Evolutionary conservation across 2,329 filamentous ascomycete genomes (phyloP), one percentile per base, ranked within the genome.

Genomic region (Trichoderma oligosporum): DNA sequence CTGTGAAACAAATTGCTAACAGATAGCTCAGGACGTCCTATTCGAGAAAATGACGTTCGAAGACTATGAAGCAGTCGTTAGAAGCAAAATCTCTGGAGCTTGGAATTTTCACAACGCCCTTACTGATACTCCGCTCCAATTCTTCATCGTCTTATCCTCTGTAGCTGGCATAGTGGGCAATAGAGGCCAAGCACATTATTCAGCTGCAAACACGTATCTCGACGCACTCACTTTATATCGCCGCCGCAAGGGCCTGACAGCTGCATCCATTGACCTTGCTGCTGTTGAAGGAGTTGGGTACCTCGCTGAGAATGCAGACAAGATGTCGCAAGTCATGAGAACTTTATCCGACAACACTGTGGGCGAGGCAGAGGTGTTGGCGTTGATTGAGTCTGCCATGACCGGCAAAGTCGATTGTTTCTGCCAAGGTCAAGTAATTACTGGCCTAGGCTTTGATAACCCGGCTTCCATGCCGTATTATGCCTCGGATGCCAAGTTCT

Each of bases 121-220:
- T 2, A 60, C 67, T 20, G 64, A 67, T 29, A 62, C 67, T 0
- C 66, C 69, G 0, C 70, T 80, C 1, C 78, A 81, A 65, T 82
- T 83, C 69, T 83, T 83, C 66, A 69, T 80, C 22, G 72, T 76
- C 24, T 74, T 81, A n/a, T 83, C 81, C 0, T 79, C 78, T 3
- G 74, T 76, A 0, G 75, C 78, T 2, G 74, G 78, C n/a, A 71
- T 78, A 2, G 77, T 82, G 12, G 80, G 79, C 0, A 78, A 79
- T 65, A 71, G 72, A 44, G 77, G 76, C 0, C 80, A 83, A 60
- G 76, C 78, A 4, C 78, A 79, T 3, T 84, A 84, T 64, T 71
- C 75, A 2, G 76, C 77, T 0, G 78, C 73, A 27, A 81, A 81
- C 63, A 72, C 72, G 36, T 81, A 76, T 68, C 67, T 78, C 4